Conservation (phyloP, 2,329 filamentous ascomycete genomes). For the Paecilomyces sp. region DNA sequence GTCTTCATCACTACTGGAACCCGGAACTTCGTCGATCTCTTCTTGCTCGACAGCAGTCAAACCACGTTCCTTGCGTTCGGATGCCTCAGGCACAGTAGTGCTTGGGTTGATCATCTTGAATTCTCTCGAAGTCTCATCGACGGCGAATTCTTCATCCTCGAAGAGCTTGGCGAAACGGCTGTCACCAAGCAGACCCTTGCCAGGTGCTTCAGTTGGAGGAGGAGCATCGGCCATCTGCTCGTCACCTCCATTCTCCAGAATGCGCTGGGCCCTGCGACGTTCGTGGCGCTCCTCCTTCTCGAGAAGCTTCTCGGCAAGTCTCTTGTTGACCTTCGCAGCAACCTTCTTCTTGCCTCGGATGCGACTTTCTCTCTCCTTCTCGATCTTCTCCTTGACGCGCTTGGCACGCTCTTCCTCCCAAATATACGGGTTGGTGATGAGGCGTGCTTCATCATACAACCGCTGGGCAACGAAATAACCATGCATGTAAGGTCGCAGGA, state of each 20-base stretch:
- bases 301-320: conserved; percentile 55
- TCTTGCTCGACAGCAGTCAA: conserved; percentile 60
- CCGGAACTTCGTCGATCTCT: conserved; percentile 44
- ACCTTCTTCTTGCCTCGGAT: conserved; percentile 95
- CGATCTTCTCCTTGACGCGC: conserved; percentile 87
- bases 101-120: conserved; percentile 87
- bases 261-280: conserved; percentile 35
- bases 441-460: conserved; percentile 85
- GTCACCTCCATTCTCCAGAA: conserved; percentile 52
- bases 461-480: conserved; percentile 96
- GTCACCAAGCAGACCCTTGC: conserved; percentile 68
- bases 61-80: conserved; percentile 35
- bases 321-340: conserved; percentile 75
- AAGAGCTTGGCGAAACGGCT: conserved; percentile 83
- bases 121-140: conserved; percentile 83
- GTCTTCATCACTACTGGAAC: conserved; percentile 32
- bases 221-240: conserved; percentile 31
- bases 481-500: conserved; percentile 96
- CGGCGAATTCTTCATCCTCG: conserved; percentile 84
- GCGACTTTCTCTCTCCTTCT: conserved; percentile 90
- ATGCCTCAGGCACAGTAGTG: conserved; percentile 52
- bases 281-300: conserved; percentile 53
- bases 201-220: conserved; percentile 15
- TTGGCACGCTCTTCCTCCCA: conserved; percentile 90
- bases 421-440: conserved; percentile 89